Evolutionary conservation across 1,139 yeast species (phyloP), one percentile per base, ranked within the genome.

Genomic region (Eremothecium sinecaudum): DNA sequence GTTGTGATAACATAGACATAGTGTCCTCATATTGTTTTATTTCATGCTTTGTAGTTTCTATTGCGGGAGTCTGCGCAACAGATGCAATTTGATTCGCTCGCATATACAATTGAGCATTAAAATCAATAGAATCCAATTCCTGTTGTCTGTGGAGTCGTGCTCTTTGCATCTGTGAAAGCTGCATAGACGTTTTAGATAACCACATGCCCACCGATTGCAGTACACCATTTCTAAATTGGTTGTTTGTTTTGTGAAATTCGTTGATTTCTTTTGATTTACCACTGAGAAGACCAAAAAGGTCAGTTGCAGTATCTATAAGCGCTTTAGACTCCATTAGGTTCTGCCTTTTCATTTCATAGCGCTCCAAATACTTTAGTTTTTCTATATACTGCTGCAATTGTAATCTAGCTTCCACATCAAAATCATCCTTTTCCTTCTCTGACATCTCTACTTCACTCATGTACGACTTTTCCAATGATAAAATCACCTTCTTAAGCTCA

Each of bases 361-460:
- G 54, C 38, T 71, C 75, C 32, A 74, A 48, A 29, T 62, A 55
- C 46, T 65, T 69, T 34, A 72, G 58, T 49, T 73, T 69, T 41
- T 72, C 71, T 36, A 63, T 63, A 47, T 68, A 57, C 38, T 68
- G 67, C 42, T 72, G 76, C 23, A 73, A 48, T 46, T 69, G 68
- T 19, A 64, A 51, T 38, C 72, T 66, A 30, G 73, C 63, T 39
- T 73, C 77, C 37, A 71, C 69, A 40, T 74, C 80, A 18, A 75
- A 62, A 28, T 66, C 65, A 42, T 72, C 71, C 48, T 73, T 71
- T 33, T 73, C 76, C 5, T 57, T 62, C 7, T 62, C 62, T 2
- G 66, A 48, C 47, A 71, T 56, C 5, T 45, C 47, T 22, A 46
- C 42, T 20, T 59, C 65, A 31, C 64, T 65, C 36, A 55, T 56